Conservation (phyloP, 1,284 basidiomycete species). For the Malassezia restricta region DNA sequence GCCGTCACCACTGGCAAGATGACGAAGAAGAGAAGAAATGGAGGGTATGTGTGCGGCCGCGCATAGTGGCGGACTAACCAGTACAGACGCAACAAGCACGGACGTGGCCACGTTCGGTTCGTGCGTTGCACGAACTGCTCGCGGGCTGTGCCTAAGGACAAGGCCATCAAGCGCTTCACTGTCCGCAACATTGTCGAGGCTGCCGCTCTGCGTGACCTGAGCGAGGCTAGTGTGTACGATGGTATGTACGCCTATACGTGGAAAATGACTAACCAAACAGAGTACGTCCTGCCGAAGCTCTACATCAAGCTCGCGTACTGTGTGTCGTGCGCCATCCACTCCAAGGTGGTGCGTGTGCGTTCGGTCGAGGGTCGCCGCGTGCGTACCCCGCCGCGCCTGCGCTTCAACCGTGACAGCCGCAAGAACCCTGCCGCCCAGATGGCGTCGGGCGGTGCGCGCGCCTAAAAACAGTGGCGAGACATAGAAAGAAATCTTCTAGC, state of each 20-base stretch:
- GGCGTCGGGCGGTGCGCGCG: constrained; percentile 21
- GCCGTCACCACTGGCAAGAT: constrained; percentile 25
- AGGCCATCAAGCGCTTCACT: constrained; percentile 97
- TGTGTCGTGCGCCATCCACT: constrained; percentile 98
- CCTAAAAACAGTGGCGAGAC: background rate
- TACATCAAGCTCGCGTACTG: constrained; percentile 99
- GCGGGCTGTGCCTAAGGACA: constrained; percentile 57
- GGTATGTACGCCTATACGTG: constrained; percentile 54
- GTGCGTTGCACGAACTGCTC: constrained; percentile 98
- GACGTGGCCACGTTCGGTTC: constrained; percentile 85
- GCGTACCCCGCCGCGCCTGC: constrained; percentile 65
- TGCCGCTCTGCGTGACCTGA: constrained; percentile 92
- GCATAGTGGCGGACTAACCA: background rate
- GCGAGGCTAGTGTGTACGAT: constrained; percentile 84
- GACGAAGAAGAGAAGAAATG: constrained; percentile 99
- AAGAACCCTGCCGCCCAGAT: constrained; percentile 48
- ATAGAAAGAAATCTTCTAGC: background rate
- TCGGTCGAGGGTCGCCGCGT: constrained; percentile 42
- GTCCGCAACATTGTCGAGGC: constrained; percentile 99
- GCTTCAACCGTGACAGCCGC: constrained; percentile 93
- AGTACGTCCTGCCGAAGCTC: constrained; percentile 93
- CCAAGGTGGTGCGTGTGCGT: constrained; percentile 56
- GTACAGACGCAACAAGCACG: constrained; percentile 56
- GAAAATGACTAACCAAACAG: constrained; percentile 48
- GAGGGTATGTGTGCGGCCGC: constrained; percentile 27